Conservation (phyloP, 805 yeast species). For the Suhomyces sp. region DNA sequence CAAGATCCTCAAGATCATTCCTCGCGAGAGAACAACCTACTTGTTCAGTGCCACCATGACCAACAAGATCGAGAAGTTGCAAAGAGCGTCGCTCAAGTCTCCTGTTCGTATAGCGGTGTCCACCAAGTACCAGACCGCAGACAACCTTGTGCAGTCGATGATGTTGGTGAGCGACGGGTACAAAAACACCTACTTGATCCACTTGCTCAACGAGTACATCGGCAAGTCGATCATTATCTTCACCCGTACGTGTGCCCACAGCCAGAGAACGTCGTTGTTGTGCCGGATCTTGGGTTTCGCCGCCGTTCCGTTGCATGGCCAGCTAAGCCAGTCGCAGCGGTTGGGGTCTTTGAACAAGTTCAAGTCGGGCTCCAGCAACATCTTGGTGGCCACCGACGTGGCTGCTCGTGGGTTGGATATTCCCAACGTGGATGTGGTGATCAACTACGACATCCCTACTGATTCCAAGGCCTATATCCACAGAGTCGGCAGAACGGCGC, state of each 20-base stretch:
- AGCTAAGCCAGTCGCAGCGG: conserved; percentile 78
- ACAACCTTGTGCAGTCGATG: conserved; percentile 83
- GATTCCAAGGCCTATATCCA: conserved; percentile 83
- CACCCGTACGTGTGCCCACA: conserved; percentile 92
- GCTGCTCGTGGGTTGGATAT: conserved; percentile 90
- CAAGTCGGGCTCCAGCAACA: conserved; percentile 66
- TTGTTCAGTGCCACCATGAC: conserved; percentile 97
- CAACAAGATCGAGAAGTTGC: conserved; percentile 88
- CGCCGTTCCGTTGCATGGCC: conserved; percentile 94
- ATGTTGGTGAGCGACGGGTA: conserved; percentile 91
- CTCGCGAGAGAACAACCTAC: conserved; percentile 78
- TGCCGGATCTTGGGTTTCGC: conserved; percentile 79
- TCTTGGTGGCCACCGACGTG: conserved; percentile 78
- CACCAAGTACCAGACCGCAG: conserved; percentile 87
- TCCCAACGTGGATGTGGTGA: conserved; percentile 72
- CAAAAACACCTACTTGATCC: conserved; percentile 83
- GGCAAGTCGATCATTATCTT: conserved; percentile 90
- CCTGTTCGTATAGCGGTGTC: conserved; percentile 93
- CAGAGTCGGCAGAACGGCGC: conserved; percentile 93
- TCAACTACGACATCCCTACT: conserved; percentile 78
- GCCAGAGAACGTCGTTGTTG: conserved; percentile 83
- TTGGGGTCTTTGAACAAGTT: conserved; percentile 78
- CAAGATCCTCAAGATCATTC: conserved; percentile 78
- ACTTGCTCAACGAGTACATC: conserved; percentile 72
- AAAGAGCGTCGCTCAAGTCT: conserved; percentile 82